Evolutionary conservation across 768 basidiomycete species (phyloP).

Genomic region (Pholiota microspora): DNA sequence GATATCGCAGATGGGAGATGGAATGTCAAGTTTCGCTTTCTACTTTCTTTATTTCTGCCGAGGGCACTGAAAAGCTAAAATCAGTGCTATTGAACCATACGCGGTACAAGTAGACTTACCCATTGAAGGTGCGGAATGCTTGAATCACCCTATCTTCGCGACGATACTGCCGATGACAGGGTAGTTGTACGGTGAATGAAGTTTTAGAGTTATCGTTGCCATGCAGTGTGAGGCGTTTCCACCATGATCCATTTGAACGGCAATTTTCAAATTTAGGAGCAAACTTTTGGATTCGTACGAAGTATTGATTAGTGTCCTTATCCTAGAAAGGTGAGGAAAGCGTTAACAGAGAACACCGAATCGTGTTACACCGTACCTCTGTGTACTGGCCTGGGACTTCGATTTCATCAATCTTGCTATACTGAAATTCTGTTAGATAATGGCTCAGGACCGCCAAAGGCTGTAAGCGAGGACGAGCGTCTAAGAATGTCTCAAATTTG

Average conservation of each 20-base stretch:
- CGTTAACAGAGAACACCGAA: background rate
- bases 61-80: slow-evolving; percentile 55
- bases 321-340: slow-evolving; percentile 52
- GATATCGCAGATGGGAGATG: slow-evolving; percentile 88
- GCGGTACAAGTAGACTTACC: slow-evolving; percentile 42
- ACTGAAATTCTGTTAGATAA: slow-evolving; percentile 96
- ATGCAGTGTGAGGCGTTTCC: slow-evolving; percentile 87
- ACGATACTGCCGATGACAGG: slow-evolving; percentile 79
- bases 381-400: slow-evolving; percentile 99
- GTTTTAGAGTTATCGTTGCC: slow-evolving; percentile 89
- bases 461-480: slow-evolving; percentile 79
- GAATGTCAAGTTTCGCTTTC: slow-evolving; percentile 90
- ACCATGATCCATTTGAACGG: slow-evolving; percentile 81
- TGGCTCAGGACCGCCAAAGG: slow-evolving; percentile 86
- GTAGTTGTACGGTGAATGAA: slow-evolving; percentile 89
- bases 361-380: slow-evolving; percentile 53
- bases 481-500: slow-evolving; percentile 81
- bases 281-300: slow-evolving; percentile 89
- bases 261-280: slow-evolving; percentile 88
- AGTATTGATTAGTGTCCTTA: slow-evolving; percentile 90
- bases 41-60: slow-evolving; percentile 83
- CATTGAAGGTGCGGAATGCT: slow-evolving; percentile 91
- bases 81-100: background rate
- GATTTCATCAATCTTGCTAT: slow-evolving; percentile 95
- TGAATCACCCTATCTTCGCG: slow-evolving; percentile 93